A percentile compares a stretch with the other conserved stretches of the same genome.
These are phyloP conservation scores for Populus tomentosa DNA, from an alignment of 441 rosid genomes.

Conservation along the genomic window DNA sequence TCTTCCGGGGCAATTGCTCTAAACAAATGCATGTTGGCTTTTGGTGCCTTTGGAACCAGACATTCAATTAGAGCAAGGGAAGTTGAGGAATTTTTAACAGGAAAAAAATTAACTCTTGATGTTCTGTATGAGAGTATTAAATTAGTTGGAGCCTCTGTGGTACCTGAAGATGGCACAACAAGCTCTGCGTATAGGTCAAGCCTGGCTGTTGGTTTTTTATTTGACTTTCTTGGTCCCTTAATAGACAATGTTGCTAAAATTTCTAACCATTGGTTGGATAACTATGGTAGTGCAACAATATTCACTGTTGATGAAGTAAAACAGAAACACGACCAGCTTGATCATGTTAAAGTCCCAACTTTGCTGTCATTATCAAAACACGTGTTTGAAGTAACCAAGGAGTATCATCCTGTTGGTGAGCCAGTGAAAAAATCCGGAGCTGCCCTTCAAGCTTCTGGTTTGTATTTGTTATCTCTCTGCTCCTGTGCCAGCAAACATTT, in stretches of 20 bases:
- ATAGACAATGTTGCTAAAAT: slow-evolving; percentile 16
- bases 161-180: slow-evolving; percentile 48
- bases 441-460: slow-evolving; percentile 87
- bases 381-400: slow-evolving; percentile 40
- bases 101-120: slow-evolving; percentile 40
- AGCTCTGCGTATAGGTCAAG: slow-evolving; percentile 63
- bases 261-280: slow-evolving; percentile 20
- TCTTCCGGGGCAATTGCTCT: slow-evolving; percentile 32
- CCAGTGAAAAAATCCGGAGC: slow-evolving; percentile 67
- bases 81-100: slow-evolving; percentile 56
- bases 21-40: slow-evolving; percentile 50
- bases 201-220: slow-evolving; percentile 71
- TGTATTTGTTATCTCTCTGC: slow-evolving; percentile 21
- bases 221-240: slow-evolving; percentile 56
- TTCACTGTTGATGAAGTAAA: slow-evolving; percentile 15
- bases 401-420: slow-evolving; percentile 68
- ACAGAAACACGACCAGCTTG: slow-evolving; percentile 13
- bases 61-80: slow-evolving; percentile 60
- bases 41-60: slow-evolving; percentile 81
- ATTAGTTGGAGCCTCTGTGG: slow-evolving; percentile 45
- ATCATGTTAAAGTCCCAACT: slow-evolving; percentile 26
- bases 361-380: slow-evolving; percentile 66
- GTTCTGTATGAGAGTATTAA: slow-evolving; percentile 57
- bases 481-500: not conserved
- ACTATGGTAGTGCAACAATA: slow-evolving; percentile 8